Percentiles rank a stretch among this genome's conserved stretches.
phyloP scores from a whole-genome alignment of 2,329 filamentous ascomycete genomes.

The Scytalidium sp. region DNA sequence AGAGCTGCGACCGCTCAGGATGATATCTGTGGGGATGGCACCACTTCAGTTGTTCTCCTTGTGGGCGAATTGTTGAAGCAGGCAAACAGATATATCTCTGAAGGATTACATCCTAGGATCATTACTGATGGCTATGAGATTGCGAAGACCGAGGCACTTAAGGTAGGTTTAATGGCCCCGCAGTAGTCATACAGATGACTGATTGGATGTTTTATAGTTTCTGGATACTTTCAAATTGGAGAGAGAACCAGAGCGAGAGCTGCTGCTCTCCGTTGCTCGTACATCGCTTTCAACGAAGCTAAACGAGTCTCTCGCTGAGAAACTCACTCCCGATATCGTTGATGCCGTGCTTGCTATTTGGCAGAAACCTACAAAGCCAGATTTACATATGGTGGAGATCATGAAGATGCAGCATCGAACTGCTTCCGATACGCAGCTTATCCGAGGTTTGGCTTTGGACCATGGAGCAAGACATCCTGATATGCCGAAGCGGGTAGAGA shows the following conservation, averaged over 20 bases:
- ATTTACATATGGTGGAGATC: slow-evolving; percentile 98
- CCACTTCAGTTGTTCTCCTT: slow-evolving; percentile 90
- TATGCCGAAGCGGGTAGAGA: slow-evolving; percentile 95
- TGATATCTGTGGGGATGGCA: slow-evolving; percentile 97
- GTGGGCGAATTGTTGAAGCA: slow-evolving; percentile 98
- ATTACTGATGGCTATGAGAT: slow-evolving; percentile 98
- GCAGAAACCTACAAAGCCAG: slow-evolving; percentile 83
- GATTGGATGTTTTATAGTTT: slow-evolving; percentile 57
- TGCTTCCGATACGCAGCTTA: slow-evolving; percentile 92
- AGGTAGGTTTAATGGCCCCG: slow-evolving; percentile 48
- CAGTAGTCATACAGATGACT: slow-evolving; percentile 4
- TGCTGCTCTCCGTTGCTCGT: slow-evolving; percentile 87
- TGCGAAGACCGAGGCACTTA: slow-evolving; percentile 87
- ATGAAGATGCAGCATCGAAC: slow-evolving; percentile 99
- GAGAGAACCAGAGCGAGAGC: slow-evolving; percentile 86
- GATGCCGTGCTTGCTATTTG: slow-evolving; percentile 96
- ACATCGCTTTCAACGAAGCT: slow-evolving; percentile 96
- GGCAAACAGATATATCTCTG: slow-evolving; percentile 91
- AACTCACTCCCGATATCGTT: slow-evolving; percentile 92
- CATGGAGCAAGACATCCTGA: slow-evolving; percentile 96
- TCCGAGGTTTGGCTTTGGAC: slow-evolving; percentile 87
- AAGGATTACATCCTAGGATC: slow-evolving; percentile 94
- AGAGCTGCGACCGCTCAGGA: slow-evolving; percentile 93
- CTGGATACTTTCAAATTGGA: slow-evolving; percentile 90
- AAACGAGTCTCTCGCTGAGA: slow-evolving; percentile 81